Evolutionary conservation across 2,329 filamentous ascomycete genomes (phyloP), one percentile per base, ranked within the genome.

Genomic region (Tolypocladium tundrense): DNA sequence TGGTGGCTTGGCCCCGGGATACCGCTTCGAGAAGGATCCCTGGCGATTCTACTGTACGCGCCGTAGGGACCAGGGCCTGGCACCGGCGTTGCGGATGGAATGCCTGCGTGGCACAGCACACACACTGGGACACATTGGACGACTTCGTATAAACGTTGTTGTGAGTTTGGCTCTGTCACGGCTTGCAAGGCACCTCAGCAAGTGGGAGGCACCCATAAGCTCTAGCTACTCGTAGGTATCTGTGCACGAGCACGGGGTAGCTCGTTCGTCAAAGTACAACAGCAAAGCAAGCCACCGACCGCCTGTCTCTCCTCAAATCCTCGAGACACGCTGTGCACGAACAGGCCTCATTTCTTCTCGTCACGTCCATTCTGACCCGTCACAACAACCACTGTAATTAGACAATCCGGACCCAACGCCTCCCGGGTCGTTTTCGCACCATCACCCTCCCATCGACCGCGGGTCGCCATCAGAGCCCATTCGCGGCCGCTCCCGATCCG

Each of bases 11-110:
- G 45, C 48, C 41, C 59, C 59, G 60, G 61, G 54, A 59, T 63
- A 57, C 61, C 60, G 48, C 54, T 62, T 63, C 43, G 57, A 62
- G 60, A 56, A 59, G 48, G 59, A 53, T 56, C 42, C 60, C 40
- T 45, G 50, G 16, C 43, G 6, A 14, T 19, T 27, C 55, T 42
- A 4, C 24, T 27, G 2, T 24, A 31, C n/a, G 14, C 8, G 13
- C 10, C 37, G 39, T 11, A 50, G 41, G 54, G 43, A 40, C 31
- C 48, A 45, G 41, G 41, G 24, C 21, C 48, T 4, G n/a, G 4
- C 27, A 4, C 45, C 13, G 45, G 50, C 6, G 16, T 14, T n/a
- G 40, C 40, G 16, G 4, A 21, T 11, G 41, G 19, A 19, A 43
- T 21, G 19, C 41, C 41, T 43, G n/a, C 14, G 4, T 33, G 6